A percentile compares a stretch with the other conserved stretches of the same genome.
Evolutionary conservation across 495 filamentous ascomycete genomes (phyloP).

Genomic region (Collariella sp.): DNA sequence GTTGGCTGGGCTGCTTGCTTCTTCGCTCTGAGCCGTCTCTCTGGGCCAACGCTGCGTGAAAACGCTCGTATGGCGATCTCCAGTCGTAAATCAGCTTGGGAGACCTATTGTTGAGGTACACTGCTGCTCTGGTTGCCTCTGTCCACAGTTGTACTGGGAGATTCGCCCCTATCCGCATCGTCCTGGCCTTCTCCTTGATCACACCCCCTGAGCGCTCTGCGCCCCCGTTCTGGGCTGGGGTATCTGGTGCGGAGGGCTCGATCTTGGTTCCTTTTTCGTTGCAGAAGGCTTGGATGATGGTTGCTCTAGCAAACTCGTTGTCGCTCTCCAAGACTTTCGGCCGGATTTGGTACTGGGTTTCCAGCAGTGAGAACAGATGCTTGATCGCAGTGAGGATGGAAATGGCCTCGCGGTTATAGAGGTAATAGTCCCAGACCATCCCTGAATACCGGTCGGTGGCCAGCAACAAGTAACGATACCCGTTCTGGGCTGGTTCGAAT

Average conservation of each 20-base stretch:
- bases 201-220: neutral
- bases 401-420: neutral
- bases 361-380: neutral
- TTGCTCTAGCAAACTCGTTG: neutral
- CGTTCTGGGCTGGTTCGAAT: neutral
- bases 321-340: neutral
- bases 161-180: neutral
- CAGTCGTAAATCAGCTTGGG: neutral
- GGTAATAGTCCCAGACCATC: neutral
- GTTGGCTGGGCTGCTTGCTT: neutral
- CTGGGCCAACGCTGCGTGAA: neutral
- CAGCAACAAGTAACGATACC: neutral
- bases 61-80: neutral
- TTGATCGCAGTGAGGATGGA: neutral
- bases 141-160: neutral
- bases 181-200: neutral
- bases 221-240: neutral
- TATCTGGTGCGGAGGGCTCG: neutral
- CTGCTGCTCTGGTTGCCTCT: neutral
- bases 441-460: neutral
- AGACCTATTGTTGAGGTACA: neutral
- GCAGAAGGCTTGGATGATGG: neutral
- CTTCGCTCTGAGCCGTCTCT: neutral
- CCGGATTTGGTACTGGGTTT: neutral
- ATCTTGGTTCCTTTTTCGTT: neutral